phyloP scores from a whole-genome alignment of 345 rosid species.

The Chamaenerion angustifolium region DNA sequence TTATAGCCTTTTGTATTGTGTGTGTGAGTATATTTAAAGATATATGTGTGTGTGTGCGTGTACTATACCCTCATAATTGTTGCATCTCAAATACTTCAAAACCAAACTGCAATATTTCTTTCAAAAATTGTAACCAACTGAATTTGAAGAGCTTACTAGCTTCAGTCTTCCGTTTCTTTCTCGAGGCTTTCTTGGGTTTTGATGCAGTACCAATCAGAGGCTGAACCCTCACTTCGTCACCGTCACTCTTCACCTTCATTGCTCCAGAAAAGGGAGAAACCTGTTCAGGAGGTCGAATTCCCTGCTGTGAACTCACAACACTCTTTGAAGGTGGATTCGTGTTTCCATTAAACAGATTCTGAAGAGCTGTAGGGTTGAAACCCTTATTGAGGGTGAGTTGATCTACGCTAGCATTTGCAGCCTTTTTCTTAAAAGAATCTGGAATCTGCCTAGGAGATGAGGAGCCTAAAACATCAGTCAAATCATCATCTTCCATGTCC shows the following conservation, averaged over 20 bases:
- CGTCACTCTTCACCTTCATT: conserved; percentile 9
- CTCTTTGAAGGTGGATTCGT: conserved; percentile 5
- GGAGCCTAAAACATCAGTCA: conserved; percentile 10
- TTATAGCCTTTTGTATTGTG: too few relatives aligned
- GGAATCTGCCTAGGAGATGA: conserved; percentile 1
- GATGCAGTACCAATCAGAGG: conserved; percentile 1
- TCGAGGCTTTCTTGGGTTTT: conserved; percentile 7
- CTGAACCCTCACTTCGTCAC: conserved; percentile 1
- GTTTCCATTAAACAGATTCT: conserved; percentile 9
- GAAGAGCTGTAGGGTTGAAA: conserved; percentile 4
- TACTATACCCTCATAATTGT: background rate
- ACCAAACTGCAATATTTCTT: background rate
- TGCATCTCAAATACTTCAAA: too few relatives aligned
- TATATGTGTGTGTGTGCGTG: too few relatives aligned
- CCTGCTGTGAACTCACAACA: conserved; percentile 4
- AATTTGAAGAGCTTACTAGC: conserved; percentile 14
- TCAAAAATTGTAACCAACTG: background rate
- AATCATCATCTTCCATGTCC: conserved; percentile 19
- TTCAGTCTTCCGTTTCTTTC: conserved; percentile 12
- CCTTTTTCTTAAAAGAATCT: conserved; percentile 11
- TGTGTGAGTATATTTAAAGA: too few relatives aligned
- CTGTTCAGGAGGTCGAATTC: conserved; percentile 4
- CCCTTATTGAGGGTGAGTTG: conserved; percentile 10
- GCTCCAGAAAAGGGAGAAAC: conserved; percentile 6
- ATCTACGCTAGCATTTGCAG: conserved; percentile 5